Percentiles rank a stretch among this genome's conserved stretches.
Conservation (phyloP, 352 stramenopile species). For the Paralagenidium karlingii region DNA sequence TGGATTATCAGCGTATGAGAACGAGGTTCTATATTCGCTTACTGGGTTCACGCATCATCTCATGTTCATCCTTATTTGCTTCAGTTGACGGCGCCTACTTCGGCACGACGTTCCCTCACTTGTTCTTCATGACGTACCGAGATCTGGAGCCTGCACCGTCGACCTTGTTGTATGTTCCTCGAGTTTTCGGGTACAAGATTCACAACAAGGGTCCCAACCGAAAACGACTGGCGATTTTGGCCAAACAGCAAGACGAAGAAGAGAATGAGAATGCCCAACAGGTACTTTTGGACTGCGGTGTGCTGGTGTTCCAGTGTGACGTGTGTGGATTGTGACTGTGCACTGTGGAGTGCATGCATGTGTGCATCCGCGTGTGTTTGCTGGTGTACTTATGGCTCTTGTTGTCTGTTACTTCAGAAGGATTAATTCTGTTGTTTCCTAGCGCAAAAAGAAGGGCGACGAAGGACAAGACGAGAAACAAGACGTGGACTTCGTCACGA, state of each 20-base stretch:
- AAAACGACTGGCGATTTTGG: slow-evolving; percentile 61
- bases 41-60: background rate
- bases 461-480: no score
- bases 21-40: background rate
- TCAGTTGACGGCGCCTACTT: slow-evolving; percentile 95
- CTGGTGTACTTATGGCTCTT: no score
- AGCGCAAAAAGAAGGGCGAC: no score
- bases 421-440: no score
- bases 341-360: no score
- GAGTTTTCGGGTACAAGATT: slow-evolving; percentile 90
- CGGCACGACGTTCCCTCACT: slow-evolving; percentile 96
- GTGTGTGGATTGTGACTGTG: no score
- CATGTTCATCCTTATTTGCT: slow-evolving; percentile 1
- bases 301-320: no score
- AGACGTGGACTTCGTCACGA: no score
- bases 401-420: no score
- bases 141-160: slow-evolving; percentile 79
- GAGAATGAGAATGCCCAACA: slow-evolving; percentile 52
- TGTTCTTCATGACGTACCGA: slow-evolving; percentile 97
- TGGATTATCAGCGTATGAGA: slow-evolving; percentile 55
- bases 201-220: slow-evolving; percentile 80
- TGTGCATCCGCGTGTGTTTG: no score
- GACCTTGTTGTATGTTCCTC: slow-evolving; percentile 79
- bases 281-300: no score
- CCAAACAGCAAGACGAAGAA: no score